phyloP scores from a whole-genome alignment of 2,329 filamentous ascomycete genomes.

The Scedosporium boydii region DNA sequence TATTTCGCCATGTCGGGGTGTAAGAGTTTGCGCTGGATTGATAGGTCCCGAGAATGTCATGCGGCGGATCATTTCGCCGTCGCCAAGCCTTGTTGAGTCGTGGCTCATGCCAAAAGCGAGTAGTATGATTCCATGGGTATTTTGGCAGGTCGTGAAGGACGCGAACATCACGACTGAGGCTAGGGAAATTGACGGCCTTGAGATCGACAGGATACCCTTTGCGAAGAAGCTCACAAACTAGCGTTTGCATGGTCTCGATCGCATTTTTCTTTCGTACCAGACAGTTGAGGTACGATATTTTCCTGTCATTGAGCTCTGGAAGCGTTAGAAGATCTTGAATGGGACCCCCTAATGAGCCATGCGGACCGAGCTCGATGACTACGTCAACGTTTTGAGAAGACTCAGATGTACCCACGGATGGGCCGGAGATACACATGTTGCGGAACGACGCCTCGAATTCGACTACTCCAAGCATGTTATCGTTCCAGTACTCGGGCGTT shows the following conservation, averaged over 20 bases:
- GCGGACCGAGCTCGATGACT: too few relatives aligned
- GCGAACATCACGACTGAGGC: not conserved
- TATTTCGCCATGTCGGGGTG: constrained; percentile 27
- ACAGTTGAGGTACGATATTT: not conserved
- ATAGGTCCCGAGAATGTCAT: constrained; percentile 19
- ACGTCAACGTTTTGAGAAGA: too few relatives aligned
- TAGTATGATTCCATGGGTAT: constrained; percentile 17
- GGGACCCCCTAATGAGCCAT: too few relatives aligned
- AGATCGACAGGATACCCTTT: not conserved
- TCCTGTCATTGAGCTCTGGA: not conserved
- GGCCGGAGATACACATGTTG: too few relatives aligned
- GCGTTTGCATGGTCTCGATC: not conserved
- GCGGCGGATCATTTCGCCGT: constrained; percentile 12
- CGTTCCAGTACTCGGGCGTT: too few relatives aligned
- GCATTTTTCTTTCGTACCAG: not conserved
- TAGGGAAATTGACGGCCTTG: not conserved
- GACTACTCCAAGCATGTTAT: too few relatives aligned
- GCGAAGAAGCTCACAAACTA: not conserved
- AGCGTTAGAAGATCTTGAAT: too few relatives aligned
- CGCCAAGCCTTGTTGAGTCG: constrained; percentile 15
- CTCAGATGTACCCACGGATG: too few relatives aligned
- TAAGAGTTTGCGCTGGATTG: not conserved
- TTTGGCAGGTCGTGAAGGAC: constrained; percentile 13
- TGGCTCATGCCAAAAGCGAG: constrained; percentile 14
- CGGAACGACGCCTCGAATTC: too few relatives aligned